Conservation (phyloP, 2,329 filamentous ascomycete species). For the Akanthomyces lecanii region DNA sequence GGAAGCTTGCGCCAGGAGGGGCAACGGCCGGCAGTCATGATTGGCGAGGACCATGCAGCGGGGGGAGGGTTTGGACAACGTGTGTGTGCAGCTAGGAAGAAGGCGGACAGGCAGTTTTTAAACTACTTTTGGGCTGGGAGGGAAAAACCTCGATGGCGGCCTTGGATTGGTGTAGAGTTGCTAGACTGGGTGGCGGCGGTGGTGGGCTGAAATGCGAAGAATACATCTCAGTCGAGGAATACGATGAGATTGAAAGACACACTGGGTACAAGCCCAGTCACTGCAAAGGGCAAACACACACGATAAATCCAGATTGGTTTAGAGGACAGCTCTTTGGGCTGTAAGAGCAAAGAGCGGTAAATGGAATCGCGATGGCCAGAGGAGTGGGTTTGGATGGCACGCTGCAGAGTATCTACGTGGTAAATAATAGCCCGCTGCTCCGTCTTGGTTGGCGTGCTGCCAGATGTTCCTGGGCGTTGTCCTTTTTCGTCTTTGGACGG, state of each 20-base stretch:
- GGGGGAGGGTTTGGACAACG: too few species aligned
- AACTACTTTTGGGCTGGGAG: too few species aligned
- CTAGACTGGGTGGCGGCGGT: not conserved
- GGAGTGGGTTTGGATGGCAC: constrained; percentile 11
- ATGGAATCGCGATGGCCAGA: not conserved
- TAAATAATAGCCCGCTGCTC: not conserved
- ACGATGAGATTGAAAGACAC: not conserved
- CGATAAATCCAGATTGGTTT: not conserved
- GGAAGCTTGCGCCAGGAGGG: not conserved
- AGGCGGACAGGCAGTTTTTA: not conserved
- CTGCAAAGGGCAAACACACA: not conserved
- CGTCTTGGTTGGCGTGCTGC: not conserved
- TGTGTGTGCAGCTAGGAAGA: too few species aligned
- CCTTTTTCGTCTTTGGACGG: not conserved
- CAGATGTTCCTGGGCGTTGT: not conserved
- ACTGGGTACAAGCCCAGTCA: not conserved
- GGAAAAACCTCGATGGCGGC: not conserved
- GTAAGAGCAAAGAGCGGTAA: constrained; percentile 6
- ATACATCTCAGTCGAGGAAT: not conserved
- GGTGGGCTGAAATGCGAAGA: not conserved
- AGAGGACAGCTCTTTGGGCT: not conserved
- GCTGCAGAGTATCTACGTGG: not conserved
- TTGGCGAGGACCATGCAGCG: not conserved
- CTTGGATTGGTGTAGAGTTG: not conserved
- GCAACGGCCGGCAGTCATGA: not conserved